Evolutionary conservation across 805 yeast species (phyloP), one percentile per base, ranked within the genome.

Genomic region (Teunomyces gatunensis): DNA sequence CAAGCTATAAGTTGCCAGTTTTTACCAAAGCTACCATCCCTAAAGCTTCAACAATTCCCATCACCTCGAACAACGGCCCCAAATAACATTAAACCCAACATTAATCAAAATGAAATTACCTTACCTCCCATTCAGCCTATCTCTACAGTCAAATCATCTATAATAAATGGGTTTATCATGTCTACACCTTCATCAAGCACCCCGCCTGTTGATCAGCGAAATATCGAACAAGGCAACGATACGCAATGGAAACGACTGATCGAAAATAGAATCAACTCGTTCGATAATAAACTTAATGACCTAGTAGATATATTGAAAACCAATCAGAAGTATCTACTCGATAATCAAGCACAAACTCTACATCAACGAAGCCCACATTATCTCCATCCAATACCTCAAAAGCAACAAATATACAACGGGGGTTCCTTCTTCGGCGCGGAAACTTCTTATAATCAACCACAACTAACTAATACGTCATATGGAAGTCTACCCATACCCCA

Each of bases 21-120:
- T 60, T 81, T 80, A 41, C 75, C 77, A 44, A 80, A 77, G 51
- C 67, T 80, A 3, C 83, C 84, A 2, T 61, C 72, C 3, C 44
- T 71, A 11, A 64, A 60, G 44, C 56, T 69, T 20, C 69, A 39
- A 21, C 51, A 36, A n/a, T 42, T 39, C 34, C 15, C 45, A 11
- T 17, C 32, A 15, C 13, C 33, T n/a, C 39, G 36, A 18, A 21
- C 12, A 6, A 28, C 39, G 21, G 13, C 13, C 18, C 23, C 34
- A 17, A 30, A 23, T 37, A 37, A 12, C 23, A 37, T 23, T 6
- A 37, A 37, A 21, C 3, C 28, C 11, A 37, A 30, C 36, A 5
- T 12, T 17, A 28, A 27, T 27, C 29, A 37, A 29, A 43, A 42
- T 29, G 55, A 49, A 6, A 45, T 55, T 9, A 40, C 37, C 28